Evolutionary conservation across 768 basidiomycete species (phyloP), one percentile per base, ranked within the genome.

Genomic region (Tylopilus sp.): DNA sequence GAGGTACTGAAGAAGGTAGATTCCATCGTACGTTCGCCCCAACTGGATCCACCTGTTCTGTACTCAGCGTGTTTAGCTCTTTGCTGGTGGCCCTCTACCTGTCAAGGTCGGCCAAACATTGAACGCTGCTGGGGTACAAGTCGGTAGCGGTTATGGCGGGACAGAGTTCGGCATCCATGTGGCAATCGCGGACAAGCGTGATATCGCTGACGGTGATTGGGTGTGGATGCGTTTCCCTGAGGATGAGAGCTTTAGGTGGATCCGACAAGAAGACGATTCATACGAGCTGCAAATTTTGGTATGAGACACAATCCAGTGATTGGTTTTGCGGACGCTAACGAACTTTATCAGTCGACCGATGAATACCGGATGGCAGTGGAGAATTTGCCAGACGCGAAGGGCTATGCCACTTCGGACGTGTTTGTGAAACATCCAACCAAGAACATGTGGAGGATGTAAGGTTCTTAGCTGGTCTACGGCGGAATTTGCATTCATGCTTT

Each of bases 201-300:
- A 55, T 1, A 11, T 19, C 0, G 64, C 74, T 24, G 47, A 43
- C 34, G 69, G 66, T 59, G 62, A 67, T 10, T 78, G 71, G 68
- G 61, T 72, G 4, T 76, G 67, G 62, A 34, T 71, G 13, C 61
- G 64, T 22, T 65, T 66, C 2, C 54, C 58, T 2, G 60, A 69
- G 1, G 52, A 56, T 8, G 51, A 59, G 13, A 60, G 58, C 1
- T 47, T 72, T 3, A 50, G 71, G n/a, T 76, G 75, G 74, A 61
- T 59, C 0, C 48, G 66, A 0, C 73, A 73, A 37, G 71, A 58
- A 0, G 74, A 76, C 22, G 71, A 64, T 2, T 73, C 68, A 1
- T 75, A 61, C 30, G 76, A 76, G 44, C 71, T 65, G 22, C 74
- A 75, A 25, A 49, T 74, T 13, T 48, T 76, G 60, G 76, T 77